Evolutionary conservation across 176 grass and related monocot species (phyloP).

Genomic region (Dendrocalamus sinicus): DNA sequence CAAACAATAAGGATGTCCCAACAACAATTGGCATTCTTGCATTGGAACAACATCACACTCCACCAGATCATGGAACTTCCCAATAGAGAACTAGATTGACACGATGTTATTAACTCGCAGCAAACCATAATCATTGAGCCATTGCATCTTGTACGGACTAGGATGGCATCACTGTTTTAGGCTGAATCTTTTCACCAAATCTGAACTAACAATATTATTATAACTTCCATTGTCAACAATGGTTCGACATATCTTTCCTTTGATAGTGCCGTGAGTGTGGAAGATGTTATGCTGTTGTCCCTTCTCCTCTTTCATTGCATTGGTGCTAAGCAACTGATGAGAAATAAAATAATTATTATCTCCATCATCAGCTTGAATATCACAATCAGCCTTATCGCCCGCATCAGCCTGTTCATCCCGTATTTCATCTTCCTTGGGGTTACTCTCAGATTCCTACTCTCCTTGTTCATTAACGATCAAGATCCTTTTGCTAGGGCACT

Average conservation of each 20-base stretch:
- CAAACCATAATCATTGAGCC: neutral
- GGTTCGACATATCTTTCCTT: neutral
- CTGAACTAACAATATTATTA: neutral
- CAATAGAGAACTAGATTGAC: neutral
- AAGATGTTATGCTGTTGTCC: neutral
- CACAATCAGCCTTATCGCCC: accelerated
- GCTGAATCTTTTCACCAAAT: neutral
- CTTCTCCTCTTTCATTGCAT: neutral
- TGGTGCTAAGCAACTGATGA: accelerated
- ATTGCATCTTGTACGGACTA: neutral
- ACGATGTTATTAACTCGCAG: neutral
- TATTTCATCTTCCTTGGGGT: too few relatives aligned
- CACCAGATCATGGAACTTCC: neutral
- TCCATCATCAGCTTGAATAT: neutral
- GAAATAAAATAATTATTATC: neutral
- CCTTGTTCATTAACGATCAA: too few relatives aligned
- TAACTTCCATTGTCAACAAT: neutral
- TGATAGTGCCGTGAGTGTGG: neutral
- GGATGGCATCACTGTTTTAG: neutral
- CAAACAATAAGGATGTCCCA: neutral
- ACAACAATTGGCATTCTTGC: neutral
- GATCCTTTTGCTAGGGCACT: too few relatives aligned
- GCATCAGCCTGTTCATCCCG: accelerated
- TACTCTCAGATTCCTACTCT: too few relatives aligned
- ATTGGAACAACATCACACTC: neutral